A percentile compares a stretch with the other conserved stretches of the same genome.
phyloP scores from a whole-genome alignment of 1,284 basidiomycete species.

The Exsudoporus floridanus region DNA sequence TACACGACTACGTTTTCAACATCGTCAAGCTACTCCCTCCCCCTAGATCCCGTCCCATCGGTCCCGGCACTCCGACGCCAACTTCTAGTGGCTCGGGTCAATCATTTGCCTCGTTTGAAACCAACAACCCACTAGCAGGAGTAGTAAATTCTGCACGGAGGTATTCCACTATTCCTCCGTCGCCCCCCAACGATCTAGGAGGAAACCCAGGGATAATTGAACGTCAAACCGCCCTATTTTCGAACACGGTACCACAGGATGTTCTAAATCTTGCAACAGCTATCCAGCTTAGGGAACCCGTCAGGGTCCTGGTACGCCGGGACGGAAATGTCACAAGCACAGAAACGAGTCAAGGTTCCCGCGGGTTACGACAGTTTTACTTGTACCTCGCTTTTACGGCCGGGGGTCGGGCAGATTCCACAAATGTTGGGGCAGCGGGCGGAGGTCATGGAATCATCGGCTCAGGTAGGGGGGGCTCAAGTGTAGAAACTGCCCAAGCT shows the following conservation, averaged over 20 bases:
- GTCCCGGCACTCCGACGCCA: constrained; percentile 41
- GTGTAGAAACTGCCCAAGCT: constrained; percentile 83
- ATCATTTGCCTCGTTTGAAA: constrained; percentile 55
- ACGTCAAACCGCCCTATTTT: constrained; percentile 95
- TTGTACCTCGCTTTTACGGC: constrained; percentile 90
- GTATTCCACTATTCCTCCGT: constrained; percentile 55
- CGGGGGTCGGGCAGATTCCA: constrained; percentile 67
- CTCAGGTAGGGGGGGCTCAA: constrained; percentile 76
- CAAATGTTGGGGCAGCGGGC: constrained; percentile 44
- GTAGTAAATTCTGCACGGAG: constrained; percentile 56
- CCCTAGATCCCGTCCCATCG: constrained; percentile 68
- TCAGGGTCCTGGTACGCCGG: constrained; percentile 93
- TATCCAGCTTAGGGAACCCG: constrained; percentile 91
- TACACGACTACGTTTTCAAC: constrained; percentile 92
- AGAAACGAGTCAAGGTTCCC: constrained; percentile 69
- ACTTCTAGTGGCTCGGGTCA: constrained; percentile 38
- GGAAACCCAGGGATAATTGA: constrained; percentile 52
- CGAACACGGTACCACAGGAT: constrained; percentile 91
- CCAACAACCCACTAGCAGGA: constrained; percentile 42
- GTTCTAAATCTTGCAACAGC: constrained; percentile 86
- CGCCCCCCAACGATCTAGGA: constrained; percentile 41
- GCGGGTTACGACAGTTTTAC: constrained; percentile 90
- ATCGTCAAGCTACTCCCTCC: constrained; percentile 89
- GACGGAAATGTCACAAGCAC: constrained; percentile 83
- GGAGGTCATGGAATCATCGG: constrained; percentile 87